Evolutionary conservation across 208 protist genomes (phyloP).

Genomic region (Wallacemonas sp.): DNA sequence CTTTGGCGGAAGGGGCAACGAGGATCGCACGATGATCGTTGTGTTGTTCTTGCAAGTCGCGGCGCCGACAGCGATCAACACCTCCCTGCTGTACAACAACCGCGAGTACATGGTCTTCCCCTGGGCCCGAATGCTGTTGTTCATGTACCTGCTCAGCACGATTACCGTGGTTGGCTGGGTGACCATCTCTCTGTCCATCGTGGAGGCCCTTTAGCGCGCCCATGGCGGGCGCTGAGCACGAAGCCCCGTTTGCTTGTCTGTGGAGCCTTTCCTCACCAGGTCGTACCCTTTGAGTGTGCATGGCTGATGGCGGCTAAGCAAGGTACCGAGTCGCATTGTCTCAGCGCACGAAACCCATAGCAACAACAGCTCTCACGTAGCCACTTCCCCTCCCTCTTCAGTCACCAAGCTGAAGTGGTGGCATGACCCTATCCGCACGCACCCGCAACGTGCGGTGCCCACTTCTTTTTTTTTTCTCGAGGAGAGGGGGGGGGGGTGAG

Average conservation of each 20-base stretch:
- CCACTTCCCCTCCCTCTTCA: no score
- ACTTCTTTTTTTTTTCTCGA: no score
- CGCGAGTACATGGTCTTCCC: slow-evolving; percentile 59
- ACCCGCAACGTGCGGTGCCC: no score
- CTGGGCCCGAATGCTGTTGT: slow-evolving; percentile 81
- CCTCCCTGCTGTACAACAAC: slow-evolving; percentile 60
- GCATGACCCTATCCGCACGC: no score
- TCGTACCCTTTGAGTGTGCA: no score
- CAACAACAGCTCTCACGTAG: no score
- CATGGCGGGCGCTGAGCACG: neutral
- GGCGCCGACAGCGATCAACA: slow-evolving; percentile 79
- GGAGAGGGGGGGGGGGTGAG: no score
- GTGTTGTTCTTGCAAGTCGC: slow-evolving; percentile 67
- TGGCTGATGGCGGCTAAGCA: no score
- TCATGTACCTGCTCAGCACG: slow-evolving; percentile 66
- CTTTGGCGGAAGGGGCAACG: slow-evolving; percentile 35
- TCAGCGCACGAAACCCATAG: no score
- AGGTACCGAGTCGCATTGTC: no score
- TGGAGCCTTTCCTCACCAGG: no score
- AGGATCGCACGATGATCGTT: slow-evolving; percentile 64
- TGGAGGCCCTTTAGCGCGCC: slow-evolving; percentile 15
- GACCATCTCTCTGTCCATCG: slow-evolving; percentile 39
- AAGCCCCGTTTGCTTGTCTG: neutral
- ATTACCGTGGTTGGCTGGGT: slow-evolving; percentile 64
- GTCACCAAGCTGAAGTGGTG: no score